Evolutionary conservation across 2,329 filamentous ascomycete genomes (phyloP).

Genomic region (Diaporthe amygdali): DNA sequence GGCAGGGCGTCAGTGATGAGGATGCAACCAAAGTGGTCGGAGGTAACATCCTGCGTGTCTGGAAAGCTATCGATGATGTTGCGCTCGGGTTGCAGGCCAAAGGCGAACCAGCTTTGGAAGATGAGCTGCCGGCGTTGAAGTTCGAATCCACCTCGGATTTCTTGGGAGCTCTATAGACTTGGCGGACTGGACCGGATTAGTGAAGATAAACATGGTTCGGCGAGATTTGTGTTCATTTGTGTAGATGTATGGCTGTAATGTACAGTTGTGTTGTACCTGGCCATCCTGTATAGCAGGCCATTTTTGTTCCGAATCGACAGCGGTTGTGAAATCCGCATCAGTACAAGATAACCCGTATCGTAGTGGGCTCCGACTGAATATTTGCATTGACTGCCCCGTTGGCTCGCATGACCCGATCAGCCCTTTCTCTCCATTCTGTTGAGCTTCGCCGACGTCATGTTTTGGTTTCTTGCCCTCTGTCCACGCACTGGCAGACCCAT

Average conservation of each 20-base stretch:
- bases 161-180: not conserved
- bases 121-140: constrained; percentile 45
- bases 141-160: constrained; percentile 18
- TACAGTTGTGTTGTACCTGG: constrained; percentile 8
- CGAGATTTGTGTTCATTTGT: not conserved
- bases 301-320: not conserved
- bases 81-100: constrained; percentile 67
- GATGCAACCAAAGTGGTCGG: constrained; percentile 80
- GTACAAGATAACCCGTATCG: not conserved
- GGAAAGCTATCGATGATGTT: constrained; percentile 78
- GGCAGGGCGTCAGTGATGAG: constrained; percentile 73
- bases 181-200: no score
- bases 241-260: not conserved
- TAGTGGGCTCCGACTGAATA: not conserved
- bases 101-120: constrained; percentile 59
- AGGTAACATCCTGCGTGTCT: constrained; percentile 82
- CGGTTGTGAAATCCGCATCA: not conserved
- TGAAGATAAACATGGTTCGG: not conserved
- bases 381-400: not conserved
- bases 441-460: constrained; percentile 63
- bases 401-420: constrained; percentile 30
- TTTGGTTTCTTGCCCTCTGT: constrained; percentile 83
- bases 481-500: constrained; percentile 91
- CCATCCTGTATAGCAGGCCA: not conserved
- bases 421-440: constrained; percentile 60